Evolutionary conservation across 2,329 filamentous ascomycete species (phyloP), one percentile per base, ranked within the genome.

Genomic region (Epichloe festucae): DNA sequence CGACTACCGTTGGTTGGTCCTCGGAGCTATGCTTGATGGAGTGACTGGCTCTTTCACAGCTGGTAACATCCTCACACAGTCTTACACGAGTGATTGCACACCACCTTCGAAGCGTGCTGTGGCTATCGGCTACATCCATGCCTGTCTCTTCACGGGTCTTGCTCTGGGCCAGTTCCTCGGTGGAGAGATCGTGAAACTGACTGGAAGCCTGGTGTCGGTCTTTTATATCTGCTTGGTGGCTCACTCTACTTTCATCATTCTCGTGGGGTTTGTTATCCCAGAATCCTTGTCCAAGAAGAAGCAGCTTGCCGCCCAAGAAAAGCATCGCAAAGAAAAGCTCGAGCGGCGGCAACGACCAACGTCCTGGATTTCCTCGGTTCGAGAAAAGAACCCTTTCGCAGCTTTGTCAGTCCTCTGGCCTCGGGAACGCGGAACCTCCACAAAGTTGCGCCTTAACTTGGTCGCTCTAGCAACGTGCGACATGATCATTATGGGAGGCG

Each of bases 41-140:
- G 62, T 95, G 5, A 82, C 82, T 10, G 93, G 93, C 7, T 95
- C 90, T 0, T 95, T 96, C 64, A 95, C 89, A 1, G 81, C 88
- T 0, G 85, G 84, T 31, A 85, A 85, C 45, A 72, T 84, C 19
- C 71, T 95, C 53, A 83, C 81, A 21, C 84, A 94, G 65, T 89
- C 91, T 0, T 98, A 97, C 66, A 84, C 87, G 12, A 84, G 88
- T 41, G 93, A 98, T 66, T 95, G 89, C 67, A 91, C 89, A 0
- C 74, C 85, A 4, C 87, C 89, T 0, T 84, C 86, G 34, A 81
- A 80, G 61, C 82, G 93, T 19, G 87, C 85, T 54, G 85, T 95
- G 7, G 81, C 83, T 4, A 93, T 97, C 65, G 90, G 89, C 6
- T 91, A 90, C 63, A 84, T 97, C 60, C 88, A 97, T 60, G 89